These are phyloP conservation scores for Candida fluviatilis DNA, from an alignment of 805 yeast genomes.

Conservation along the genomic window DNA sequence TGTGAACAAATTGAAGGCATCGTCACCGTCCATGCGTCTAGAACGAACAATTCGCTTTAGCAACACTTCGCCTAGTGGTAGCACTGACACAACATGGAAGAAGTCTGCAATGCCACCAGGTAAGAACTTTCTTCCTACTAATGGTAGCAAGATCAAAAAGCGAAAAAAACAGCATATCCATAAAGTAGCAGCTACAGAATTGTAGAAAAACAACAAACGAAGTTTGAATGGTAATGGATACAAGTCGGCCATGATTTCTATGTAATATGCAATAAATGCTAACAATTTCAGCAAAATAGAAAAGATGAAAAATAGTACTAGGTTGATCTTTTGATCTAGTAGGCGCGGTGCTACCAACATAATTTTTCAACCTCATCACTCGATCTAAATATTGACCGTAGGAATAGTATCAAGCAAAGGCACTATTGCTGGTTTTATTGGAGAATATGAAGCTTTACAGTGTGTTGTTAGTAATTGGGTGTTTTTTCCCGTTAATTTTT, in stretches of 20 bases:
- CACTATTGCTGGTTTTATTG: too few relatives aligned
- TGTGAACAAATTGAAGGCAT: conserved; percentile 26
- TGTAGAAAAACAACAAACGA: conserved; percentile 30
- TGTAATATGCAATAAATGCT: too few relatives aligned
- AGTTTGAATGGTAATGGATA: conserved; percentile 33
- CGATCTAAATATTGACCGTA: too few relatives aligned
- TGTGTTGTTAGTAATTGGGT: conserved; percentile 1
- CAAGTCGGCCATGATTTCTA: conserved; percentile 26
- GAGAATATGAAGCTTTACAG: neutral
- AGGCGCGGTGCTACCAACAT: neutral
- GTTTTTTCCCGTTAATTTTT: conserved; percentile 10
- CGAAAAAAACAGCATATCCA: conserved; percentile 50
- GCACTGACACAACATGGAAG: conserved; percentile 39
- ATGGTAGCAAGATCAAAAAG: conserved; percentile 49
- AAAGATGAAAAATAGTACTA: too few relatives aligned
- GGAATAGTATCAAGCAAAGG: too few relatives aligned
- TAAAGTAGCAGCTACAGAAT: conserved; percentile 33
- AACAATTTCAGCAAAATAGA: too few relatives aligned
- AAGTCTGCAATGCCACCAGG: conserved; percentile 74
- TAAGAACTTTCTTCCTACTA: conserved; percentile 60
- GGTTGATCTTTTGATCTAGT: too few relatives aligned
- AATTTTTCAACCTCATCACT: neutral
- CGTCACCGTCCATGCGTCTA: conserved; percentile 7
- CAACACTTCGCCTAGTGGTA: conserved; percentile 26
- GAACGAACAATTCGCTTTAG: conserved; percentile 12